These are phyloP conservation scores for Arctostaphylos glauca DNA, from an alignment of 148 eudicot species.

Conservation along the genomic window DNA sequence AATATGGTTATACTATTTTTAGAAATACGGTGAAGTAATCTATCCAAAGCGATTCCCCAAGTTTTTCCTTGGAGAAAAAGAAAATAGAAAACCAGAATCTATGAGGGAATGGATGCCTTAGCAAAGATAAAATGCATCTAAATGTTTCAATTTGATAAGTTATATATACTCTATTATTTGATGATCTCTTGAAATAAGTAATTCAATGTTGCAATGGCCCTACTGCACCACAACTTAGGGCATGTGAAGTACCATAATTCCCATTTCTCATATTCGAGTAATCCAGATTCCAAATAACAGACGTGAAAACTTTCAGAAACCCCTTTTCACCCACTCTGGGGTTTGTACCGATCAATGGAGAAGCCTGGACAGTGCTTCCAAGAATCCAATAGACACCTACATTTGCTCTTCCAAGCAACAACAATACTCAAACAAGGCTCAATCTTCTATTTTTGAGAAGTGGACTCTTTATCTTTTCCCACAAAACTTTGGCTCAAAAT, in stretches of 20 bases:
- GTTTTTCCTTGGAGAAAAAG: no score
- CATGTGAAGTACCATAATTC: background rate
- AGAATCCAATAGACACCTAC: background rate
- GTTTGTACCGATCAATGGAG: background rate
- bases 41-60: no score
- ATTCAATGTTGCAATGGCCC: background rate
- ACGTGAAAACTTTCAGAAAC: background rate
- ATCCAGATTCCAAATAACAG: background rate
- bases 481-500: background rate
- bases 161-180: background rate
- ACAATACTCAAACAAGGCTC: background rate
- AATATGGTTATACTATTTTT: no score
- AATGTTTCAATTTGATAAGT: background rate
- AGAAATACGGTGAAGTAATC: no score
- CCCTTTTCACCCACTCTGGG: background rate
- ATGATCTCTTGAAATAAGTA: background rate
- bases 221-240: background rate
- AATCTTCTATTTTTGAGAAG: background rate
- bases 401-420: background rate
- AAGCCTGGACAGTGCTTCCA: background rate
- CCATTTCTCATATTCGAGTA: background rate
- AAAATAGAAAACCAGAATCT: no score
- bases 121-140: background rate
- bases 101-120: no score
- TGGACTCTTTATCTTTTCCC: background rate